Conservation (phyloP, 208 protist species). For the Trypanosoma grayi region DNA sequence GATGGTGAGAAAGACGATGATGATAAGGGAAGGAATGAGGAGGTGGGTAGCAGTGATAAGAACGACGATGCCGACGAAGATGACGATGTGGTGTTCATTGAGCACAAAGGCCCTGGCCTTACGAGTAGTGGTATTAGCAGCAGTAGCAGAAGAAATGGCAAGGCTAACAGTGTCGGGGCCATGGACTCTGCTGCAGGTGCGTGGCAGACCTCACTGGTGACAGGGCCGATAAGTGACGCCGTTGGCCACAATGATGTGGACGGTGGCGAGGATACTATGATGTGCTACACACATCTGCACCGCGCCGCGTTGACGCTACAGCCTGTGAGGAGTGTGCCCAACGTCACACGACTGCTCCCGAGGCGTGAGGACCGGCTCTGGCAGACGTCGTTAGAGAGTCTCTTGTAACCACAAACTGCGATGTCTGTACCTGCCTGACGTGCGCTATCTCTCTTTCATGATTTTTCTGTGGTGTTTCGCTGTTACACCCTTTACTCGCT, state of each 20-base stretch:
- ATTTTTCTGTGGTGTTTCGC: background rate
- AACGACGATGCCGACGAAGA: constrained; percentile 14
- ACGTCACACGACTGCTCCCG: constrained; percentile 52
- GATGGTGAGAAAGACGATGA: background rate
- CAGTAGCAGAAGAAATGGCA: background rate
- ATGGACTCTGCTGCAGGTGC: background rate
- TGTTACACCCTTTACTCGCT: too few species aligned
- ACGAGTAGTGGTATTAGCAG: background rate
- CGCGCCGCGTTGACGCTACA: background rate
- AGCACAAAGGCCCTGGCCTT: background rate
- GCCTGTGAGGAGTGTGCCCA: background rate
- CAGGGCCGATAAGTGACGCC: background rate
- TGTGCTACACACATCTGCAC: constrained; percentile 7
- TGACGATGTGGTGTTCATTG: constrained; percentile 25
- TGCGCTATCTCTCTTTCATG: too few species aligned
- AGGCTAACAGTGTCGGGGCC: background rate
- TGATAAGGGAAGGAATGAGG: background rate
- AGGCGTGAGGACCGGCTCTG: constrained; percentile 71
- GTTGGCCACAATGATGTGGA: background rate
- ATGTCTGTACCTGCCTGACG: background rate
- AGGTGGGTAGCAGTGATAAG: background rate
- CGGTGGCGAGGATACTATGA: constrained; percentile 1
- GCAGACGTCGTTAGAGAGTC: constrained; percentile 52
- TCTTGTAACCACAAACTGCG: background rate
- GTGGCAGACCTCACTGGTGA: background rate